Evolutionary conservation across 495 filamentous ascomycete species (phyloP).

Genomic region (Staphylotrichum tortipilum): DNA sequence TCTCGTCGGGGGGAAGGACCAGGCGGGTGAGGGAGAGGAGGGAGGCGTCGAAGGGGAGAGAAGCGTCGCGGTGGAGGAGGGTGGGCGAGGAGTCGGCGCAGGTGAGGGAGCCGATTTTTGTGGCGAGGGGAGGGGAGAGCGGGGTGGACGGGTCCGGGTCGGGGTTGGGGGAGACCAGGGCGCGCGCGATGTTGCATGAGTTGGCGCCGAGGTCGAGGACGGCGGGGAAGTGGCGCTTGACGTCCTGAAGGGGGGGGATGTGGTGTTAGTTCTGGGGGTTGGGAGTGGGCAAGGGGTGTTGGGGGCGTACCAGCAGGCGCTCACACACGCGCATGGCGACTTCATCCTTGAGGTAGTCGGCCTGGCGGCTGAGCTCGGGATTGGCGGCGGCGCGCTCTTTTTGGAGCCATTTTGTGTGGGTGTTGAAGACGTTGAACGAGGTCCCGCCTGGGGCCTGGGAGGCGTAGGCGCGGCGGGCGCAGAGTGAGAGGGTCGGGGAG

Average conservation of each 20-base stretch:
- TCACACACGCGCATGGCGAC: slow-evolving; percentile 79
- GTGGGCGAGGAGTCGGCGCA: slow-evolving; percentile 71
- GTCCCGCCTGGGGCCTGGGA: slow-evolving; percentile 67
- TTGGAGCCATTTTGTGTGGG: slow-evolving; percentile 75
- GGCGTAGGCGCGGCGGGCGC: slow-evolving; percentile 53
- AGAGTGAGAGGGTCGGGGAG: no score
- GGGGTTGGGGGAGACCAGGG: slow-evolving; percentile 59
- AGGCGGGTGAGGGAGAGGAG: slow-evolving; percentile 62
- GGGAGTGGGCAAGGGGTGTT: slow-evolving; percentile 3
- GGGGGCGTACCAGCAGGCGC: slow-evolving; percentile 75
- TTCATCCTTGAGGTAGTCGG: slow-evolving; percentile 90
- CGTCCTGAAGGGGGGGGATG: slow-evolving; percentile 49
- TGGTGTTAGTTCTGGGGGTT: background rate
- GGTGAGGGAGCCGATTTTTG: slow-evolving; percentile 59
- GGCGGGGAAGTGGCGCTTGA: slow-evolving; percentile 74
- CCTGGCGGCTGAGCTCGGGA: slow-evolving; percentile 60
- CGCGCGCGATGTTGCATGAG: slow-evolving; percentile 84
- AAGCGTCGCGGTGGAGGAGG: slow-evolving; percentile 74
- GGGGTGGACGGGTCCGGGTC: slow-evolving; percentile 45
- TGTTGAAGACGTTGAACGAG: slow-evolving; percentile 84
- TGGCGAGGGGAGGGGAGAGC: slow-evolving; percentile 53
- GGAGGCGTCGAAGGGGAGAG: slow-evolving; percentile 69
- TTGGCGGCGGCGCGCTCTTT: slow-evolving; percentile 74
- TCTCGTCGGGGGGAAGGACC: slow-evolving; percentile 59
- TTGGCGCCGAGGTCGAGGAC: slow-evolving; percentile 95